Conservation (phyloP, 2,329 filamentous ascomycete genomes). For the Sporothrix schenckii region DNA sequence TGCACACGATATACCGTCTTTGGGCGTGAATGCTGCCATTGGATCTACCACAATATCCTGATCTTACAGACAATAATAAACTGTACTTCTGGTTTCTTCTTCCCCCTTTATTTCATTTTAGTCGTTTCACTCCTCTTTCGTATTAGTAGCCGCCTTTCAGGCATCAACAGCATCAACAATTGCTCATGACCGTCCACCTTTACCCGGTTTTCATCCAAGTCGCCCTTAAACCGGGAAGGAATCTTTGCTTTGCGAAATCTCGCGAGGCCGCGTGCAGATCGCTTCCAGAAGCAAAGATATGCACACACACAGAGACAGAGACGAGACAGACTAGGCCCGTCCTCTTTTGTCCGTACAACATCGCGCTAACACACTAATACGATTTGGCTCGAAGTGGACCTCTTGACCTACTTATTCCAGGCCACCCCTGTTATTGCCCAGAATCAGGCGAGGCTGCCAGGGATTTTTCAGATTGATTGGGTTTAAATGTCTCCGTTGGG, state of each 20-base stretch:
- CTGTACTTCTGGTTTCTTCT: background rate
- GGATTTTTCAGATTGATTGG: background rate
- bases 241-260: background rate
- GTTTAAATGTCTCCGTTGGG: conserved; percentile 21
- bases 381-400: conserved; percentile 10
- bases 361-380: conserved; percentile 20
- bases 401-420: background rate
- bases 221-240: background rate
- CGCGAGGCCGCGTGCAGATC: background rate
- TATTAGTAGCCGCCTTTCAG: background rate
- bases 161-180: conserved; percentile 6
- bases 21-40: background rate
- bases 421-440: conserved; percentile 1
- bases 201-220: background rate
- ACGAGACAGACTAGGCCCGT: too few relatives aligned
- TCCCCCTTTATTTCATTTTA: background rate
- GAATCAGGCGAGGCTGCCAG: conserved; percentile 13
- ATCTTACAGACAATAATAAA: background rate
- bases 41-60: background rate
- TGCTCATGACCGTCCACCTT: background rate
- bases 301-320: background rate
- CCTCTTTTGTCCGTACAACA: conserved; percentile 9
- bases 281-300: conserved; percentile 17
- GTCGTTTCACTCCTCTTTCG: background rate
- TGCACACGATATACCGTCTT: background rate